Evolutionary conservation across 1,139 yeast genomes (phyloP).

Genomic region (Yamadazyma atmosphaerica): DNA sequence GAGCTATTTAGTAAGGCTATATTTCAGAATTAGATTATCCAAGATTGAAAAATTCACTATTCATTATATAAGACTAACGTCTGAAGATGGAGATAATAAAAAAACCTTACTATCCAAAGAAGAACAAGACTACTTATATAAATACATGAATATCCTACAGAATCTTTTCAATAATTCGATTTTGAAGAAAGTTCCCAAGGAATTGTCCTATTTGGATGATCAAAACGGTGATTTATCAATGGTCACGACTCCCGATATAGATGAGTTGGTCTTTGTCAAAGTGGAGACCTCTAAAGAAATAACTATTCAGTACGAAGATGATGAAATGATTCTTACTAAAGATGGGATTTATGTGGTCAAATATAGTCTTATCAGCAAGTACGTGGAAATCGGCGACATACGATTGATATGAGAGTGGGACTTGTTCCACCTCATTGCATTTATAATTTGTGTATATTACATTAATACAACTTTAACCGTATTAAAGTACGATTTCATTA

Average conservation of each 20-base stretch:
- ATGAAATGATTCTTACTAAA: constrained; percentile 59
- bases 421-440: not conserved
- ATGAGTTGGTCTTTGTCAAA: constrained; percentile 72
- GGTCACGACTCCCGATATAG: constrained; percentile 76
- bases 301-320: constrained; percentile 48
- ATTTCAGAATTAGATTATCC: constrained; percentile 71
- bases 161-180: constrained; percentile 70
- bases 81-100: constrained; percentile 22
- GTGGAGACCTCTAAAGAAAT: constrained; percentile 41
- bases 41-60: constrained; percentile 72
- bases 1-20: constrained; percentile 75
- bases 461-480: not conserved
- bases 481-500: constrained; percentile 18
- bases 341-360: constrained; percentile 79
- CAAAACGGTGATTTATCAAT: constrained; percentile 72
- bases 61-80: constrained; percentile 40
- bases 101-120: constrained; percentile 48
- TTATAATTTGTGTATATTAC: not conserved
- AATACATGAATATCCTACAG: constrained; percentile 65
- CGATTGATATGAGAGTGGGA: constrained; percentile 42
- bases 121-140: constrained; percentile 61
- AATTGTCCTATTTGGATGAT: constrained; percentile 74
- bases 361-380: constrained; percentile 52
- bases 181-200: constrained; percentile 64
- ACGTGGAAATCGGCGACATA: constrained; percentile 43